A percentile compares a stretch with the other conserved stretches of the same genome.
phyloP scores from a whole-genome alignment of 2,329 filamentous ascomycete genomes.

The Dothiorella sarmentorum region DNA sequence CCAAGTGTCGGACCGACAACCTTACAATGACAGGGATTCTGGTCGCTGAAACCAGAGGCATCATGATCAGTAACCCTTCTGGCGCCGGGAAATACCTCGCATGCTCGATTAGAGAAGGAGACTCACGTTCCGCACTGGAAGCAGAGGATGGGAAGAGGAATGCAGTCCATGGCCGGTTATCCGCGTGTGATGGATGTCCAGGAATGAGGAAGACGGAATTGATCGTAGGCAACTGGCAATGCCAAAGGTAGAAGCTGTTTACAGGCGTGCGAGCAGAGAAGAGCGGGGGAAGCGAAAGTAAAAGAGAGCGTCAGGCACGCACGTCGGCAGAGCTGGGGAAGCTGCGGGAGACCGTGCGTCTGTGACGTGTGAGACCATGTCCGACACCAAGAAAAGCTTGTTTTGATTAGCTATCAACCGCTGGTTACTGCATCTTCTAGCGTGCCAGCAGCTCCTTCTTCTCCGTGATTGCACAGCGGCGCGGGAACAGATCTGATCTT shows the following conservation, averaged over 20 bases:
- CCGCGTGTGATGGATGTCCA: neutral
- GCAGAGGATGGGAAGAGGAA: slow-evolving; percentile 51
- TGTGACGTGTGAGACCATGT: slow-evolving; percentile 9
- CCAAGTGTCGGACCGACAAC: slow-evolving; percentile 55
- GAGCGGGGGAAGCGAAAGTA: neutral
- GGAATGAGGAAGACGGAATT: neutral
- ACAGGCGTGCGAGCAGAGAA: neutral
- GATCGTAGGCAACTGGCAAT: neutral
- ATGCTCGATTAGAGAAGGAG: neutral
- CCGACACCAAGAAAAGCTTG: neutral
- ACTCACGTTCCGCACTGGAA: slow-evolving; percentile 51
- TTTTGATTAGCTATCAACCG: neutral
- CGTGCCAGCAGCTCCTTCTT: neutral
- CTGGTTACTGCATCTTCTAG: neutral
- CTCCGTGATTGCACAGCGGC: neutral
- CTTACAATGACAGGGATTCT: slow-evolving; percentile 58
- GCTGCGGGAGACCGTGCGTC: slow-evolving; percentile 10
- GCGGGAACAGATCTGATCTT: too few species aligned
- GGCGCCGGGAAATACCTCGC: neutral
- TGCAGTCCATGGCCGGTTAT: slow-evolving; percentile 35
- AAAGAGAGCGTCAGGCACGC: slow-evolving; percentile 2
- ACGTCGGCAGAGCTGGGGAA: slow-evolving; percentile 2
- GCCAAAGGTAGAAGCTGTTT: neutral
- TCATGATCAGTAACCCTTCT: neutral
- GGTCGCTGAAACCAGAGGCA: slow-evolving; percentile 39